Percentiles rank a stretch among this genome's conserved stretches.
Conservation (phyloP, 2,329 filamentous ascomycete genomes). For the Macroventuria anomochaeta region DNA sequence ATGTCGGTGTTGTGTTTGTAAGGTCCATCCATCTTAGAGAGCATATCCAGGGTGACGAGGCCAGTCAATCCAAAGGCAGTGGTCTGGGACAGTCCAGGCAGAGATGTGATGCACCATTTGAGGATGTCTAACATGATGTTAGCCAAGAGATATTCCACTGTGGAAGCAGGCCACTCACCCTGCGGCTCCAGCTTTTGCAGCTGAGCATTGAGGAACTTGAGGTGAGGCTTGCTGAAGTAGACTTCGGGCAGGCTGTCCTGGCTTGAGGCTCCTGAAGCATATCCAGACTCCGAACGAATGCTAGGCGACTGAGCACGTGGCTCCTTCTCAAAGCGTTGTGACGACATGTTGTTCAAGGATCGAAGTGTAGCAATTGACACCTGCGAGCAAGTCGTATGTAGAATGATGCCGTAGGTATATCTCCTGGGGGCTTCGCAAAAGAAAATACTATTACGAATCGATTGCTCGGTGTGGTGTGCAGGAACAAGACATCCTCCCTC, state of each 20-base stretch:
- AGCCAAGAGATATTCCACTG: constrained; percentile 24
- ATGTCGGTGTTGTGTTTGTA: constrained; percentile 61
- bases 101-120: constrained; percentile 87
- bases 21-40: constrained; percentile 72
- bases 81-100: constrained; percentile 77
- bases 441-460: constrained; percentile 32
- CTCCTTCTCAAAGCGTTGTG: constrained; percentile 34
- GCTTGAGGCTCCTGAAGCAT: constrained; percentile 73
- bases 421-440: constrained; percentile 24
- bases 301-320: constrained; percentile 36
- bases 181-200: constrained; percentile 85
- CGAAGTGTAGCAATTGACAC: constrained; percentile 22
- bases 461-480: constrained; percentile 27
- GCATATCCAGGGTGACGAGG: constrained; percentile 66
- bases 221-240: constrained; percentile 84
- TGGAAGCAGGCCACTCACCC: constrained; percentile 54
- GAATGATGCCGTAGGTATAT: constrained; percentile 16
- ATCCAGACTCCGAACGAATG: constrained; percentile 75
- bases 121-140: constrained; percentile 70
- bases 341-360: constrained; percentile 35
- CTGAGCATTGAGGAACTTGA: constrained; percentile 89
- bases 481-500: constrained; percentile 21
- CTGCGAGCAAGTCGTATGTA: constrained; percentile 27
- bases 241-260: constrained; percentile 73
- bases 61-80: constrained; percentile 60